Base-by-base conservation (phyloP, 108 stramenopile species). In the Nannochloropsis salina region DNA sequence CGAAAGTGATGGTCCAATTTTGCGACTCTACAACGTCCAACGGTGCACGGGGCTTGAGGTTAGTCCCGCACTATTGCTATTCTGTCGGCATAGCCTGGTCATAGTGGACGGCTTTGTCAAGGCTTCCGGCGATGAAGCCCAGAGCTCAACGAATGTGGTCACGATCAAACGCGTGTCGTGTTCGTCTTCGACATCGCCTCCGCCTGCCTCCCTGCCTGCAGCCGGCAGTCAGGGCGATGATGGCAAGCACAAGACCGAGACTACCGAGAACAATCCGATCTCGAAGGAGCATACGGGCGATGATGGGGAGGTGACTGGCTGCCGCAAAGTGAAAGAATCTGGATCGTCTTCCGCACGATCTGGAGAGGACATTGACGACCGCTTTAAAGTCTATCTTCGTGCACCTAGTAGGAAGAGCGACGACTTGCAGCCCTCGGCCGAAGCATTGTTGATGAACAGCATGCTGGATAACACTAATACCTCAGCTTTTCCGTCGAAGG, bases 31-130 rank as follows among this genome's bases (percentile, higher is more conserved):
- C 80, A 83, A 87, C 45, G 86, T 87, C 9, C 79, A 83, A 44
- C 47, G 86, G 44, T 83, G 86, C 80, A 42, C 83, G 21, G 86
- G 86, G 3, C 42, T 87, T 5, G 86, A 82, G 44, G 83, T 84
- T 11, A 83, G 44, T 47, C 83, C 79, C 42, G 86, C 82, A 9
- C 44, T 87, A 41, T 45, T 84, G 43, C 43, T 87, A 9, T 74
- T 87, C 20, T 84, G 83, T 83, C 83, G 83, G 11, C 79, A 80
- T 83, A n/a, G 83, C 44, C 15, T 87, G 44, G 83, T 83, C 80
- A 45, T 87, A 41, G 80, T 87, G 12, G 86, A 80, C 79, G 83
- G 86, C 8, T 87, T 87, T 44, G 86, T 44, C 12, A 47, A 41
- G 6, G 80, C 11, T 40, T n/a, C 31, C 22, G 80, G 40, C 22